These are phyloP conservation scores for Fusarium chlamydosporum DNA, from an alignment of 2,329 filamentous ascomycete species.

Conservation along the genomic window DNA sequence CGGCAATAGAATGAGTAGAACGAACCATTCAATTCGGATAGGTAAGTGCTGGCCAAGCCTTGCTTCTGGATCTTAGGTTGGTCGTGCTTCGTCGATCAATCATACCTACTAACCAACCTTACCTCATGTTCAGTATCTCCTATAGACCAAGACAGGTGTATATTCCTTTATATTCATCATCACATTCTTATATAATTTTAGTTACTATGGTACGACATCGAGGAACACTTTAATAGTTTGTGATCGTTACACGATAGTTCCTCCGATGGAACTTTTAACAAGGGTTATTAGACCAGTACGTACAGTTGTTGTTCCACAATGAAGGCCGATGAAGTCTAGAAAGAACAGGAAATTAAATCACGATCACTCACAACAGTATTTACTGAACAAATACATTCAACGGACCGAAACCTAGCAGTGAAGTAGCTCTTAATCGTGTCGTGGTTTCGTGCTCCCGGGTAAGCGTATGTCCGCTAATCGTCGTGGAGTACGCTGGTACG, in stretches of 20 bases:
- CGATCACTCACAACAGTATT: too few relatives aligned
- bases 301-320: too few relatives aligned
- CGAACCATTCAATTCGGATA: too few relatives aligned
- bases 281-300: background rate
- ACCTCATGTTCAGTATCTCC: too few relatives aligned
- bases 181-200: background rate
- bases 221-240: background rate
- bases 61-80: too few relatives aligned
- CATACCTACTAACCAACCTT: too few relatives aligned
- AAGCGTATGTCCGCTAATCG: background rate
- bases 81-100: too few relatives aligned
- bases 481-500: background rate
- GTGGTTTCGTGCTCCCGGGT: constrained; percentile 15
- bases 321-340: background rate
- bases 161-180: too few relatives aligned
- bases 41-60: too few relatives aligned
- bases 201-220: background rate
- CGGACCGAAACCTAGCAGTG: background rate
- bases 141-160: too few relatives aligned
- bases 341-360: too few relatives aligned
- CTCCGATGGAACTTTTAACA: background rate
- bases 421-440: background rate
- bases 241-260: background rate
- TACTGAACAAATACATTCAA: background rate
- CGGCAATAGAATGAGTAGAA: too few relatives aligned